A percentile compares a stretch with the other conserved stretches of the same genome.
Evolutionary conservation across 1,139 yeast species (phyloP).

Genomic region (Geotrichum australiense): DNA sequence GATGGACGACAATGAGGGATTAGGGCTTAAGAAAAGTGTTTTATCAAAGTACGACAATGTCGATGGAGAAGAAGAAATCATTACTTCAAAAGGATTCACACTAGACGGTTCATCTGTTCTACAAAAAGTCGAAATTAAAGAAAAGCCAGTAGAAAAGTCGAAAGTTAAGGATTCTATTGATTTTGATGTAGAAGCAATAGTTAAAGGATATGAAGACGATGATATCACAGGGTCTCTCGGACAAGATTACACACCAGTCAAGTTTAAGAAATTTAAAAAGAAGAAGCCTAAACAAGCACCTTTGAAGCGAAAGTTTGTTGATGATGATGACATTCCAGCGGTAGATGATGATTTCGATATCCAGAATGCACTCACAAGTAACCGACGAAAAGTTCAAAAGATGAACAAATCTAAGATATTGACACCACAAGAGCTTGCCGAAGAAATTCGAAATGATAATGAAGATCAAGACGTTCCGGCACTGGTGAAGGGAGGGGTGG

Average conservation of each 20-base stretch:
- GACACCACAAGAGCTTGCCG: slow-evolving; percentile 41
- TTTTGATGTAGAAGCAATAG: slow-evolving; percentile 18
- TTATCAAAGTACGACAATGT: slow-evolving; percentile 27
- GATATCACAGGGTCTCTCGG: slow-evolving; percentile 14
- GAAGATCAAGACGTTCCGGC: slow-evolving; percentile 22
- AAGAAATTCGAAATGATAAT: slow-evolving; percentile 39
- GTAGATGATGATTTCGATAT: slow-evolving; percentile 45
- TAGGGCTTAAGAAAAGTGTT: slow-evolving; percentile 20
- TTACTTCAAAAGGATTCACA: slow-evolving; percentile 24
- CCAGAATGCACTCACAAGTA: slow-evolving; percentile 37
- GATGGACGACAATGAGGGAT: slow-evolving; percentile 27
- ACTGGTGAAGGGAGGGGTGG: slow-evolving; percentile 30
- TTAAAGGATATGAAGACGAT: slow-evolving; percentile 12
- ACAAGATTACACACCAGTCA: slow-evolving; percentile 28
- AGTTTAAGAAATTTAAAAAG: slow-evolving; percentile 46
- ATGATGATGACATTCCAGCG: slow-evolving; percentile 19
- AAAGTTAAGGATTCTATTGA: slow-evolving; percentile 18
- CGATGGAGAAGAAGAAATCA: slow-evolving; percentile 19
- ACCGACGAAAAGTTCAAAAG: slow-evolving; percentile 40
- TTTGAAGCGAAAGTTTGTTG: slow-evolving; percentile 15
- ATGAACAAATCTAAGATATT: slow-evolving; percentile 18
- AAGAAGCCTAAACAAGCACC: slow-evolving; percentile 29
- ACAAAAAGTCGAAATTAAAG: slow-evolving; percentile 5
- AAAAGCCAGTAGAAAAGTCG: not conserved
- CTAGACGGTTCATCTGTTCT: slow-evolving; percentile 24